Evolutionary conservation across 2,329 filamentous ascomycete species (phyloP), one percentile per base, ranked within the genome.

Genomic region (Penicillium sp.): DNA sequence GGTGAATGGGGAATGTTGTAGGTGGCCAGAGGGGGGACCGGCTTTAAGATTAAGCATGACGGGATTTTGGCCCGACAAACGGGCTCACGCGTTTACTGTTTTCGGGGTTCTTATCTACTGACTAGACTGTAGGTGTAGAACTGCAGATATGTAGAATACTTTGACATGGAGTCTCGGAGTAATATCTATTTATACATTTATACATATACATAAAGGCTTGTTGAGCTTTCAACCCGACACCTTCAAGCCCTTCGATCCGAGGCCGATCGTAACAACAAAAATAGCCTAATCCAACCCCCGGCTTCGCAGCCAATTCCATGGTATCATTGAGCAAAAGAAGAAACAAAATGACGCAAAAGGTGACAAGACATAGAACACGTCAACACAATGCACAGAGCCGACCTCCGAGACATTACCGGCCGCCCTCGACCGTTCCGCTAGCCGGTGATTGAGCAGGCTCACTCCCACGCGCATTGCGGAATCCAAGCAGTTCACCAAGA

Each of bases 401-500:
- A 43, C 57, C 26, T 25, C 37, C 10, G 19, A 37, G 56, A 13
- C 37, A 35, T 53, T 60, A 68, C 56, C 42, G 61, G 52, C 57
- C 57, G 52, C 63, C 64, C 49, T 68, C 63, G 7, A 55, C 57
- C 56, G 66, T 58, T 52, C 57, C 64, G 42, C 45, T 62, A 57
- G 61, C 57, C 49, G 63, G 59, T 30, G 57, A 60, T 46, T 48
- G 53, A 6, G 40, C 13, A 16, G 65, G 64, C 60, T 65, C 55
- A 52, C 62, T 67, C 19, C 60, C 65, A 52, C 65, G 68, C 68
- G 71, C 52, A 63, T 64, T 80, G 67, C 83, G 84, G 73, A 94
- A 90, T 0, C 91, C 92, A 63, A 95, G 78, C 68, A 94, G 81
- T 72, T 90, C 85, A 13, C 91, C 91, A 49, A 96, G 79, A 37